Conservation (phyloP, 192 early-diverging fungal genomes). For the Coemansia javaensis region DNA sequence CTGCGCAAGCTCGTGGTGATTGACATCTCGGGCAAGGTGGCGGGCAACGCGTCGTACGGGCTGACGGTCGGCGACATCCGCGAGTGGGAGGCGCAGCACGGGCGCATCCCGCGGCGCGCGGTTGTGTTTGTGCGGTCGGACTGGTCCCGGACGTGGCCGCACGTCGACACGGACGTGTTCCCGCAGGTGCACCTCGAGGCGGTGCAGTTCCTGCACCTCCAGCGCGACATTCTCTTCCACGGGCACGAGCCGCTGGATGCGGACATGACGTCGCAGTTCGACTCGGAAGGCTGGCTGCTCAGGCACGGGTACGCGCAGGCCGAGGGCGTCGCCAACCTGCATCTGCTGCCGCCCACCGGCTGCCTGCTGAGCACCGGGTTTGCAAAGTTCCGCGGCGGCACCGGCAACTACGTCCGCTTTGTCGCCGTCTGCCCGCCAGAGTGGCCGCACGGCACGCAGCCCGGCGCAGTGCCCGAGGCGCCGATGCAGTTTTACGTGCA, state of each 20-base stretch:
- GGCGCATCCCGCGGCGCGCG: conserved; percentile 31
- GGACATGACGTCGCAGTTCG: conserved; percentile 49
- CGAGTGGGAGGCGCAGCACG: conserved; percentile 37
- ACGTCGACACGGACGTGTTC: conserved; percentile 47
- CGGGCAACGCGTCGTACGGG: conserved; percentile 34
- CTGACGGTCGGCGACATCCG: conserved; percentile 31
- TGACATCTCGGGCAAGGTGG: conserved; percentile 38
- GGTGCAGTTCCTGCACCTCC: conserved; percentile 45
- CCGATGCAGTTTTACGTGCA: conserved; percentile 34
- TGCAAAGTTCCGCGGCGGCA: conserved; percentile 50
- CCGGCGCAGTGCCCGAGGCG: conserved; percentile 32
- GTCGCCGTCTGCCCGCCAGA: conserved; percentile 43
- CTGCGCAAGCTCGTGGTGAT: conserved; percentile 52
- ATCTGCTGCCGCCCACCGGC: conserved; percentile 45
- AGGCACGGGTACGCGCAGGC: conserved; percentile 48
- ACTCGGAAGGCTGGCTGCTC: conserved; percentile 45
- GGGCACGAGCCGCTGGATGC: conserved; percentile 54
- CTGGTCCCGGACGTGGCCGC: conserved; percentile 50
- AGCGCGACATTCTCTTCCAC: conserved; percentile 47
- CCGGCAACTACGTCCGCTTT: conserved; percentile 50
- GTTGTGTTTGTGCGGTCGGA: conserved; percentile 54
- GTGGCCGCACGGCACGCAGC: conserved; percentile 39
- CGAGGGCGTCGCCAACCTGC: conserved; percentile 50
- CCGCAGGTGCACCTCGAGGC: conserved; percentile 46
- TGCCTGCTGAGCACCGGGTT: conserved; percentile 52